Evolutionary conservation across 2,329 filamentous ascomycete species (phyloP).

Genomic region (Diaporthe nobilis): DNA sequence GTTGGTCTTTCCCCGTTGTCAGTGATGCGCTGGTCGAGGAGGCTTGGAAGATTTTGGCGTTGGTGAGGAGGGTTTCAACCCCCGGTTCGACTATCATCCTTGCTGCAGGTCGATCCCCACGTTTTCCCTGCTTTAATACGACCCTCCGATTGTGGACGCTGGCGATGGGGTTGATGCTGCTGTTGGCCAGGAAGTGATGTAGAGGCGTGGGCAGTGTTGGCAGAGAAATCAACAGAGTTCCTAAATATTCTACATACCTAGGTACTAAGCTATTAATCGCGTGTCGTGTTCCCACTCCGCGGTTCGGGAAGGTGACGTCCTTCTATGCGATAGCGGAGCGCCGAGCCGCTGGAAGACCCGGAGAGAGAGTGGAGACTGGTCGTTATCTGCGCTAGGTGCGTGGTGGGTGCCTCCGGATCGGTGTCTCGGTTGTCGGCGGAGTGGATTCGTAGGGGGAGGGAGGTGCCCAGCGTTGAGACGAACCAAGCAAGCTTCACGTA

Average conservation of each 20-base stretch:
- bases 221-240: not conserved
- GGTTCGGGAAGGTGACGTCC: not conserved
- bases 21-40: slow-evolving; percentile 44
- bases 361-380: not conserved
- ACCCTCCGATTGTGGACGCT: no score
- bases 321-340: slow-evolving; percentile 38
- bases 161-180: no score
- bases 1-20: slow-evolving; percentile 43
- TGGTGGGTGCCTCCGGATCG: slow-evolving; percentile 3
- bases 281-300: not conserved
- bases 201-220: not conserved
- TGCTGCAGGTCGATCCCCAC: not conserved
- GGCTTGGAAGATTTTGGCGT: slow-evolving; percentile 63
- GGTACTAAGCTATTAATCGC: not conserved
- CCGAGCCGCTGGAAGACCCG: slow-evolving; percentile 3
- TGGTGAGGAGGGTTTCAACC: slow-evolving; percentile 55
- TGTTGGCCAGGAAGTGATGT: not conserved
- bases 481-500: not conserved
- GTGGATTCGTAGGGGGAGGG: not conserved
- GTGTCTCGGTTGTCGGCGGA: not conserved
- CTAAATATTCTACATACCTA: not conserved
- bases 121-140: not conserved
- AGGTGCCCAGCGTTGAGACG: not conserved
- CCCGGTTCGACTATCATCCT: slow-evolving; percentile 18
- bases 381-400: not conserved